phyloP scores from a whole-genome alignment of 2,329 filamentous ascomycete species.

The Monilinia vaccinii-corymbosi region DNA sequence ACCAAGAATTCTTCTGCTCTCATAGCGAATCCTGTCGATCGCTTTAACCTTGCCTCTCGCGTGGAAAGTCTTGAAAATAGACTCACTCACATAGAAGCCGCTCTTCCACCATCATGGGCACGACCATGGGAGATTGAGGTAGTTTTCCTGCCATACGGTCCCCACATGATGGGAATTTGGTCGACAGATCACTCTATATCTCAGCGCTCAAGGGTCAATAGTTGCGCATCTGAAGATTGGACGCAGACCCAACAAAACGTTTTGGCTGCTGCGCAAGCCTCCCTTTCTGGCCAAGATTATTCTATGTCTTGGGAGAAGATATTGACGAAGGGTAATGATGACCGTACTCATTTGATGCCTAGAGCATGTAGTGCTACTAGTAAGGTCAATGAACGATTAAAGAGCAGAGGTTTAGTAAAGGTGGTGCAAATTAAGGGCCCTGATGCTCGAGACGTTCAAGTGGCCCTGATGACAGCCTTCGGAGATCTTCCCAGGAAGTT shows the following conservation, averaged over 20 bases:
- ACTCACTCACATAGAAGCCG: constrained; percentile 23
- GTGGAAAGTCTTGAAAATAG: constrained; percentile 39
- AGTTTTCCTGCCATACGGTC: constrained; percentile 62
- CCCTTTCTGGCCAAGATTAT: constrained; percentile 20
- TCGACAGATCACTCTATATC: constrained; percentile 34
- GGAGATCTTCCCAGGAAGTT: constrained; percentile 40
- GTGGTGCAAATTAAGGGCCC: constrained; percentile 51
- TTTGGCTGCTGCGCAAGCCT: constrained; percentile 23
- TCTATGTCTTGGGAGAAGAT: constrained; percentile 22
- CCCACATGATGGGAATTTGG: constrained; percentile 44
- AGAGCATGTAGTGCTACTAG: constrained; percentile 58
- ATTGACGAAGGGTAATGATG: neutral
- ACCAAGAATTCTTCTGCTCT: constrained; percentile 32
- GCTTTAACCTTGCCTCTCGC: constrained; percentile 32
- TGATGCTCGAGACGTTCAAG: constrained; percentile 59
- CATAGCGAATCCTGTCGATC: constrained; percentile 29
- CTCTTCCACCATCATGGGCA: constrained; percentile 45
- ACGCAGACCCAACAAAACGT: constrained; percentile 31
- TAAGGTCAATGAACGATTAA: constrained; percentile 59
- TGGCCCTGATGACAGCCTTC: constrained; percentile 55
- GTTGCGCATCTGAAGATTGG: constrained; percentile 39
- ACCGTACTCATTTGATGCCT: constrained; percentile 34
- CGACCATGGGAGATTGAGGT: constrained; percentile 69
- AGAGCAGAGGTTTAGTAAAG: constrained; percentile 63
- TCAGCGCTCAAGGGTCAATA: constrained; percentile 27